Evolutionary conservation across 441 rosid species (phyloP), one percentile per base, ranked within the genome.

Genomic region (Croton setiger): DNA sequence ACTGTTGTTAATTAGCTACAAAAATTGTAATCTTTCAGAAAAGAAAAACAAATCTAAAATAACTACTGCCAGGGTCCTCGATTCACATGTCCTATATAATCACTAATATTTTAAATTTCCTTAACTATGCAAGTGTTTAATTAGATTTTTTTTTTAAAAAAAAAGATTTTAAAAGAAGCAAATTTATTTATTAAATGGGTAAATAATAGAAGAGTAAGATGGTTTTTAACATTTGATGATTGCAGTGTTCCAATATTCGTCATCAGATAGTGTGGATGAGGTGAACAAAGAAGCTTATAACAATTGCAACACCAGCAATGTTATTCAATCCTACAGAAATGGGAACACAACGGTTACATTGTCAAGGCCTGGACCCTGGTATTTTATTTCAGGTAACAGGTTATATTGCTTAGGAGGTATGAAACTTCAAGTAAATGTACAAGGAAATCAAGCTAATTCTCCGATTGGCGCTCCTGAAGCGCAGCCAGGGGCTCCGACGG

Each of bases 381-480:
- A 84, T 68, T 94, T 94, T 62, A 52, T 83, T 9, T 75, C 84
- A 13, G 97, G 91, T 0, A 87, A 85, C 79, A 74, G 63, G 80
- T 76, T 94, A 20, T 75, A 86, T 58, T 94, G 98, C 77, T 78
- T 89, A 4, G 88, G 95, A n/a, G 98, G 98, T 41, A 85, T 91
- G 98, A 93, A 79, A 80, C 84, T 93, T 18, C 81, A 43, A 57
- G 89, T 87, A n/a, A 66, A 80, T 20, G 88, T 84, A 7, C 66
- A 60, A 73, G 88, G 72, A 15, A 78, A 78, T 41, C 71, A 67
- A 37, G 72, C 86, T 13, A 51, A 76, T 70, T 75, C 89, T 4
- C 87, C 97, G 0, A 80, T 56, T 33, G 81, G 74, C 3, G 75
- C 91, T 1, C 98, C 98, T 2, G 48, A 61, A 60, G 81, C 83